A percentile compares a stretch with the other conserved stretches of the same genome.
Conservation (phyloP, 208 protist species). For the Trypanosoma mega region DNA sequence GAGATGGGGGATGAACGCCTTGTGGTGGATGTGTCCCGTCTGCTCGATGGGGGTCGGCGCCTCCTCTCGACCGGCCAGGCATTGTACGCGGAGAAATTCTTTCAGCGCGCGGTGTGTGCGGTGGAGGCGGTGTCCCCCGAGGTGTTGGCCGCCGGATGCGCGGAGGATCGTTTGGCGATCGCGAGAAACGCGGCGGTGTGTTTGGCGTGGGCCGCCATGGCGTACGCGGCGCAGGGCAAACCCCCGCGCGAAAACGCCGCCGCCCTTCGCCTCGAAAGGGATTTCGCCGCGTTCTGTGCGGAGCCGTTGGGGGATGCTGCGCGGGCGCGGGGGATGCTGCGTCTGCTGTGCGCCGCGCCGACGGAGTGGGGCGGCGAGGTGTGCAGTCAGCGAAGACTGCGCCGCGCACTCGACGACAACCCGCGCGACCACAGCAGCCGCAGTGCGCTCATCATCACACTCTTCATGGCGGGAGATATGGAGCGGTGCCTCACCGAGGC, state of each 20-base stretch:
- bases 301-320: slow-evolving; percentile 58
- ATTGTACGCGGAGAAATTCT: slow-evolving; percentile 81
- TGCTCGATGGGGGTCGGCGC: slow-evolving; percentile 61
- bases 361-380: slow-evolving; percentile 42
- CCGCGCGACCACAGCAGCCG: slow-evolving; percentile 45
- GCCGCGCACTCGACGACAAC: slow-evolving; percentile 24
- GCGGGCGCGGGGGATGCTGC: slow-evolving; percentile 38
- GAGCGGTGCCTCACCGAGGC: slow-evolving; percentile 85
- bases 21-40: slow-evolving; percentile 70
- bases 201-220: slow-evolving; percentile 51
- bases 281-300: slow-evolving; percentile 28
- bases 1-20: slow-evolving; percentile 20
- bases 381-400: slow-evolving; percentile 58
- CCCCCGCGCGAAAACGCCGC: slow-evolving; percentile 26
- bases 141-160: too few relatives aligned
- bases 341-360: slow-evolving; percentile 43
- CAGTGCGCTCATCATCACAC: slow-evolving; percentile 69
- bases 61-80: slow-evolving; percentile 53
- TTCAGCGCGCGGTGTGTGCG: slow-evolving; percentile 74
- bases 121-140: too few relatives aligned
- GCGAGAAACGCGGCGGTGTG: not conserved
- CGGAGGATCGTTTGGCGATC: slow-evolving; percentile 15
- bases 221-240: slow-evolving; percentile 65
- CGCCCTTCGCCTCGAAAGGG: slow-evolving; percentile 33
- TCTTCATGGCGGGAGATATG: slow-evolving; percentile 80